Evolutionary conservation across 225 moss, liverwort and hornwort genomes (phyloP), one percentile per base, ranked within the genome.

Genomic region (Physcomitrellopsis africana): DNA sequence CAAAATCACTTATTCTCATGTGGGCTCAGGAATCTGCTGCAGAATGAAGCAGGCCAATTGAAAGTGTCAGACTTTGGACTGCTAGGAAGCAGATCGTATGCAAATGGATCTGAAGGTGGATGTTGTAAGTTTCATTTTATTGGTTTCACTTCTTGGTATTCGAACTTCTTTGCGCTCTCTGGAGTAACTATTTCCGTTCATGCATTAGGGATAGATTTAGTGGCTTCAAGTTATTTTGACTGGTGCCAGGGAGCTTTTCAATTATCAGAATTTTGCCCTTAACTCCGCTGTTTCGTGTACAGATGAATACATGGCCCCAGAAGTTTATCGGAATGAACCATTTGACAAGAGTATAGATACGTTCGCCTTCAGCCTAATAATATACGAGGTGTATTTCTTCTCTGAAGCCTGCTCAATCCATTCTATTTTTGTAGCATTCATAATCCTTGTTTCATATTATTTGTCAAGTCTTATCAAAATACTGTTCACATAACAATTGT

Each of bases 41-140:
- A 86, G 82, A 90, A 85, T 74, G 92, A 86, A 59, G 86, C 87
- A 24, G 90, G 88, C 37, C 88, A 88, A 76, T 70, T 91, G 73
- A 85, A 85, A 65, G 75, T 85, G 9, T 62, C 81, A 3, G 59
- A 81, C 72, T 81, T 85, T 60, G 85, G 78, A 64, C 58, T 79
- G 13, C 64, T 81, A 64, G 85, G 75, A 64, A 78, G 85, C 56
- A 78, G 27, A 56, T 53, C 72, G 46, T 76, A 72, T 65, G 53
- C 72, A 9, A 62, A 75, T 62, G 75, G 75, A 44, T 58, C 17
- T 52, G 72, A 69, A 9, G 32, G 55, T 62, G 77, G 45, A 52
- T 51, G 68, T 64, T 81, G 85, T 85, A 78, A 79, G 81, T 79
- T n/a, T 41, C 48, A 15, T 19, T 61, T 67, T 62, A 24, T 63